These are phyloP conservation scores for Candida oleophila DNA, from an alignment of 805 yeast genomes.

Conservation along the genomic window DNA sequence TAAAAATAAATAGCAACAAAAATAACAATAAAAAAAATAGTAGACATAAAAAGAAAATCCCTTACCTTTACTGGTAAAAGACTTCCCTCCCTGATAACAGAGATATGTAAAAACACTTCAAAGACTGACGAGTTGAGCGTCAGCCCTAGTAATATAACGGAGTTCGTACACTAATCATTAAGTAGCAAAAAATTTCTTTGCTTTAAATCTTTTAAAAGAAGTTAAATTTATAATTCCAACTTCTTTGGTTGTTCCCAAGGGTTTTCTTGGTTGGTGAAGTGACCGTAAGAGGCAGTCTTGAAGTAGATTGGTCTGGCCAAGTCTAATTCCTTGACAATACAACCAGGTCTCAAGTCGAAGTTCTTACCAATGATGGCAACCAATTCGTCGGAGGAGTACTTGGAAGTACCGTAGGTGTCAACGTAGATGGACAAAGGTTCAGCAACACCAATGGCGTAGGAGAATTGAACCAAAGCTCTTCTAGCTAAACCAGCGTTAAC, in stretches of 20 bases:
- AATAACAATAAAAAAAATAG: constrained; percentile 8
- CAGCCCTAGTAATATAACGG: constrained; percentile 22
- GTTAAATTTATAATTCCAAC: constrained; percentile 51
- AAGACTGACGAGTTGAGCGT: constrained; percentile 48
- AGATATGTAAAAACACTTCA: constrained; percentile 8
- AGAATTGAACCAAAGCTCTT: constrained; percentile 97
- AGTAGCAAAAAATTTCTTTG: constrained; percentile 17
- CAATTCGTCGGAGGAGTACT: constrained; percentile 83
- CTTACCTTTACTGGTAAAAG: no score
- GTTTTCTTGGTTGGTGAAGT: constrained; percentile 98
- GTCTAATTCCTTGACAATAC: constrained; percentile 91
- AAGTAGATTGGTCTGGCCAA: constrained; percentile 98
- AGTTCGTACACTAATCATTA: constrained; percentile 46
- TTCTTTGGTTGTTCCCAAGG: constrained; percentile 98
- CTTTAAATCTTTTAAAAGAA: constrained; percentile 4
- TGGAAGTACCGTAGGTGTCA: constrained; percentile 97
- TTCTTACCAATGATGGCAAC: constrained; percentile 88
- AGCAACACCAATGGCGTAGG: constrained; percentile 99
- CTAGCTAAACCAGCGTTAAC: constrained; percentile 92
- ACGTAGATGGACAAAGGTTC: constrained; percentile 98
- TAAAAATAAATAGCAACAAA: constrained; percentile 12
- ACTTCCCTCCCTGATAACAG: constrained; percentile 1
- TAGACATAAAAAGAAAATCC: constrained; percentile 12
- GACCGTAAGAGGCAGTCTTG: constrained; percentile 99
- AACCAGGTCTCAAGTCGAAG: constrained; percentile 99